Conservation (phyloP, 2,329 filamentous ascomycete species). For the Alternaria sp. region DNA sequence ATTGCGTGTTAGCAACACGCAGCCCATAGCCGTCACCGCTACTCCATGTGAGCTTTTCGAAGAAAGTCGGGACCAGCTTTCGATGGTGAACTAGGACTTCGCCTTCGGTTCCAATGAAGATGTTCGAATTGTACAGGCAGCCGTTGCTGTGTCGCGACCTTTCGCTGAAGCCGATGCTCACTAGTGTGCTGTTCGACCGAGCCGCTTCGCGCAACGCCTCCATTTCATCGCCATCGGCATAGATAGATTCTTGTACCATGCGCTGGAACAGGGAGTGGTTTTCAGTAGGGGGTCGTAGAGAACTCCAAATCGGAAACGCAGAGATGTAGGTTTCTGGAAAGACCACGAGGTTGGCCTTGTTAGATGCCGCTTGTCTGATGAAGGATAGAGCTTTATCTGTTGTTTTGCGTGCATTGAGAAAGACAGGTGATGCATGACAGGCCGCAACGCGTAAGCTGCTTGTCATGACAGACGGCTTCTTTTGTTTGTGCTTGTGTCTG, state of each 20-base stretch:
- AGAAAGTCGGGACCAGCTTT: slow-evolving; percentile 63
- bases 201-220: slow-evolving; percentile 40
- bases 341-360: slow-evolving; percentile 58
- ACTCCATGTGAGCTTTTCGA: slow-evolving; percentile 63
- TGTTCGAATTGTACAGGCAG: slow-evolving; percentile 60
- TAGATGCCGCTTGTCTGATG: slow-evolving; percentile 53
- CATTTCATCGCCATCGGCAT: slow-evolving; percentile 35
- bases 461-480: slow-evolving; percentile 7
- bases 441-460: slow-evolving; percentile 30
- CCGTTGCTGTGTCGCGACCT: slow-evolving; percentile 53
- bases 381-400: slow-evolving; percentile 55
- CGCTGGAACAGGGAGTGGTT: slow-evolving; percentile 59
- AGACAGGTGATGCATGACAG: slow-evolving; percentile 50
- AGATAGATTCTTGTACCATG: slow-evolving; percentile 39
- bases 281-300: slow-evolving; percentile 55
- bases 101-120: slow-evolving; percentile 55
- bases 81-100: slow-evolving; percentile 59
- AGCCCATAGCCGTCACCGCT: slow-evolving; percentile 61
- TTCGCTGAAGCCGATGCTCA: slow-evolving; percentile 61
- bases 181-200: slow-evolving; percentile 46
- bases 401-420: slow-evolving; percentile 56
- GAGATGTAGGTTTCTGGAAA: slow-evolving; percentile 63
- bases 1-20: slow-evolving; percentile 53
- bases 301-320: slow-evolving; percentile 61
- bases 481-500: neutral